phyloP scores from a whole-genome alignment of 2,329 filamentous ascomycete genomes.

The Cladosporium oxysporum region DNA sequence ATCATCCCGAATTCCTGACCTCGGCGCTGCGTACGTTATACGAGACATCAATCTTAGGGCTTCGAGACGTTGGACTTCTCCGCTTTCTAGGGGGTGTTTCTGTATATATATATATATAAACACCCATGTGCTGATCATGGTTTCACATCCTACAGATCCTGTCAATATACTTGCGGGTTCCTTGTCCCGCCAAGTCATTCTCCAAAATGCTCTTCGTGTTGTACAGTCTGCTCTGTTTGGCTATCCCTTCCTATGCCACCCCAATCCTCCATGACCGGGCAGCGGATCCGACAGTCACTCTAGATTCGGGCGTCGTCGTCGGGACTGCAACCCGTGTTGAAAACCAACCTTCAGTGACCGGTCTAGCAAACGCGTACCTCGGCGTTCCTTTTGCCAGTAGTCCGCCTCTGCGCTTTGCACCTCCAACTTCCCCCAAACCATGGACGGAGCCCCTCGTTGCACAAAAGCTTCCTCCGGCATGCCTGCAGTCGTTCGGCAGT shows the following conservation, averaged over 20 bases:
- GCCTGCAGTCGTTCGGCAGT: background rate
- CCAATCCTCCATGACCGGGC: background rate
- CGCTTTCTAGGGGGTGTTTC: background rate
- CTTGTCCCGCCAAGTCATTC: background rate
- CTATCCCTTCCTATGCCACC: background rate
- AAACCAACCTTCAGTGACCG: background rate
- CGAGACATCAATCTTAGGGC: background rate
- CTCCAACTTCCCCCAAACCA: background rate
- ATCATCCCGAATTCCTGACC: background rate
- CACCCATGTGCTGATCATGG: background rate
- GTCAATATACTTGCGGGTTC: too few species aligned
- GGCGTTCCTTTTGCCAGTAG: slow-evolving; percentile 39
- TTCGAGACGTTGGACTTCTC: background rate
- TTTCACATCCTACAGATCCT: background rate
- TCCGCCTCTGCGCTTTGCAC: slow-evolving; percentile 31
- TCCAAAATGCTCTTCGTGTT: background rate
- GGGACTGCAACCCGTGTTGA: background rate
- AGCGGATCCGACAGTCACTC: background rate
- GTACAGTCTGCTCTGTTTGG: background rate
- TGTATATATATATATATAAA: background rate
- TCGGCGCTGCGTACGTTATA: background rate
- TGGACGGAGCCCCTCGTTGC: background rate
- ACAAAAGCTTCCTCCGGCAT: background rate
- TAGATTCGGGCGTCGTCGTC: background rate
- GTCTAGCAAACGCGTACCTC: slow-evolving; percentile 20